Base-by-base conservation (phyloP, 2,329 filamentous ascomycete species). In the Claviceps sp. region DNA sequence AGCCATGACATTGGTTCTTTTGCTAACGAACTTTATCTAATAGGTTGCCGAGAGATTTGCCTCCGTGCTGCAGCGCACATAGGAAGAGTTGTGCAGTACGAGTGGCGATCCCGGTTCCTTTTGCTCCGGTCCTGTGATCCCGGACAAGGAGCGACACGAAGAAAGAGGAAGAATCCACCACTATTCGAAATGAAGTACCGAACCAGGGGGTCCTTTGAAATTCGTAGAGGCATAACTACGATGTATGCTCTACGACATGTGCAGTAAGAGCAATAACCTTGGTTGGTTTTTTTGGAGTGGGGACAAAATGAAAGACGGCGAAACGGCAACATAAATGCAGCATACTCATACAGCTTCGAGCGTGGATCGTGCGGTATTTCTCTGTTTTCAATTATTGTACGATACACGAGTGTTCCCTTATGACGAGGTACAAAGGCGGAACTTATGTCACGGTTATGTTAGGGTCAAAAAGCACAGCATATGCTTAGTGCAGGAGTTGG, bases 31-130 rank as follows among this genome's bases (percentile, higher is more conserved):
- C 26, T 14, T 1, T 5, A 22, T 22, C n/a, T n/a, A 18, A 18
- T 50, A 69, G 67, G 63, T 67, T 58, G 66, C 65, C 24, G 67
- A 69, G 46, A 61, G 64, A 54, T 69, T 69, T 53, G 63, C 60
- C 26, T 60, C 64, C 46, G 61, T 68, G 44, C 57, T 68, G 54
- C 66, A 67, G 55, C 62, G 64, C 52, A 56, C 60, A 49, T 69
- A 62, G 57, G 30, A 34, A 34, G 30, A 30, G 14, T n/a, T 40
- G 26, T 42, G 18, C 36, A 46, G 37, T 42, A 34, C 24, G n/a
- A n/a, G 43, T 4, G 36, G 20, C 18, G 42, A 49, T 18, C n/a
- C 30, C 30, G 30, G 30, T 34, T 34, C 30, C 9, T 34, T 34
- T 34, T 34, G 30, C 30, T 34, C 30, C 30, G 30, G 30, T 11